Percentiles rank a stretch among this genome's conserved stretches.
Conservation (phyloP, 768 basidiomycete species). For the Exidia glandulosa region DNA sequence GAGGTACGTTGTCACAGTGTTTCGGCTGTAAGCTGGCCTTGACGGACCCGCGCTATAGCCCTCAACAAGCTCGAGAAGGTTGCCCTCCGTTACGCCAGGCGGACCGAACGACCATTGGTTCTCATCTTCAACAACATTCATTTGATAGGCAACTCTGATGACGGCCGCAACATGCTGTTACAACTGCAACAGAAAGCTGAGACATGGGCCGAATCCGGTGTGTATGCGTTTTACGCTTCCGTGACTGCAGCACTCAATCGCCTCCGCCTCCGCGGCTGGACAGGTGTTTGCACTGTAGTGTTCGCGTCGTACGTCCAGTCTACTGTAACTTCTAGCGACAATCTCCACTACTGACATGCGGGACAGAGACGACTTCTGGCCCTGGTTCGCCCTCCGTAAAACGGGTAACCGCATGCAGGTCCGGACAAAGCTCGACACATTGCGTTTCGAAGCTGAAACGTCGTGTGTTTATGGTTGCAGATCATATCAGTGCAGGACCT, state of each 20-base stretch:
- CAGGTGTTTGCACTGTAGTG: slow-evolving; percentile 68
- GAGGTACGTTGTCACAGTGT: slow-evolving; percentile 34
- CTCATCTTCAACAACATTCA: slow-evolving; percentile 75
- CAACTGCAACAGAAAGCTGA: slow-evolving; percentile 83
- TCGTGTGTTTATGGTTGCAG: too few relatives aligned
- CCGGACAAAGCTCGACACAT: too few relatives aligned
- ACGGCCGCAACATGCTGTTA: slow-evolving; percentile 66
- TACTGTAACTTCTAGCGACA: background rate
- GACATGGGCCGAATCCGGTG: slow-evolving; percentile 72
- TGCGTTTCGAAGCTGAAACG: too few relatives aligned
- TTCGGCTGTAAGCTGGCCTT: background rate
- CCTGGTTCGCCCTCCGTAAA: slow-evolving; percentile 60
- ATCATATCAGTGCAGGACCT: slow-evolving; percentile 69
- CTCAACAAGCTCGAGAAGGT: slow-evolving; percentile 81
- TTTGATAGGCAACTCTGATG: slow-evolving; percentile 64
- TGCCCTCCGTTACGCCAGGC: slow-evolving; percentile 49
- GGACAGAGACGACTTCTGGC: slow-evolving; percentile 78
- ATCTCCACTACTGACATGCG: background rate
- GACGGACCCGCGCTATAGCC: slow-evolving; percentile 26
- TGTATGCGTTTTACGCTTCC: slow-evolving; percentile 10
- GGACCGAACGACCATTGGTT: slow-evolving; percentile 57
- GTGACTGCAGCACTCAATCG: slow-evolving; percentile 3
- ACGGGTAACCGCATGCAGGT: slow-evolving; percentile 68
- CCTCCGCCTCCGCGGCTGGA: background rate
- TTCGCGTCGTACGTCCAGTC: slow-evolving; percentile 50